These are phyloP conservation scores for Moesziomyces parantarcticus DNA, from an alignment of 1,284 basidiomycete species.

Conservation along the genomic window DNA sequence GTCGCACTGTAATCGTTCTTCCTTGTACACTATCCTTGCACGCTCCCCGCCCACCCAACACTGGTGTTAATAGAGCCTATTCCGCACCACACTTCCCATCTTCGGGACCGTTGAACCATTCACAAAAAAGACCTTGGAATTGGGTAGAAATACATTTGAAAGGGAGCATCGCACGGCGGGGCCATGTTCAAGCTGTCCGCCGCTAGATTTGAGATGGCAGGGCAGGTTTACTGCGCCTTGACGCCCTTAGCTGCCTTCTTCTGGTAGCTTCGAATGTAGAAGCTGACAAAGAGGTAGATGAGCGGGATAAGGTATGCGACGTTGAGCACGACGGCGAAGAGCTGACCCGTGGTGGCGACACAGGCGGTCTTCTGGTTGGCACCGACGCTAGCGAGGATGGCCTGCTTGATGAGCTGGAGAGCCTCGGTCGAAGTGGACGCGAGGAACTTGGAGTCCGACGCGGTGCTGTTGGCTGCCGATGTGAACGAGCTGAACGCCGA, in stretches of 20 bases:
- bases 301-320: conserved; percentile 53
- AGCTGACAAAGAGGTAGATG: conserved; percentile 58
- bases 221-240: conserved; percentile 28
- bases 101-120: no score
- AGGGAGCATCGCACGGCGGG: background rate
- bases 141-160: background rate
- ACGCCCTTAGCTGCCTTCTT: conserved; percentile 38
- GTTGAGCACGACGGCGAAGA: conserved; percentile 48
- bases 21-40: conserved; percentile 1
- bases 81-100: background rate
- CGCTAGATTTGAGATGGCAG: background rate
- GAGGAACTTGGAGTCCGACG: background rate
- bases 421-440: conserved; percentile 23
- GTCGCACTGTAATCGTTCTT: background rate
- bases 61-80: background rate
- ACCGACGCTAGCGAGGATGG: conserved; percentile 17
- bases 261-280: conserved; percentile 55
- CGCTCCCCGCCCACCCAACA: no score
- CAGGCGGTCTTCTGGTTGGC: conserved; percentile 21
- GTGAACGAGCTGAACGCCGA: conserved; percentile 21
- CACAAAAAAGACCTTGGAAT: no score
- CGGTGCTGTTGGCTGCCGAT: conserved; percentile 10
- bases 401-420: conserved; percentile 20
- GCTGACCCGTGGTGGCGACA: conserved; percentile 34
- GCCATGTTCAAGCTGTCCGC: background rate